Evolutionary conservation across 2,329 filamentous ascomycete species (phyloP), one percentile per base, ranked within the genome.

Genomic region (Aspergillus pseudotamarii): DNA sequence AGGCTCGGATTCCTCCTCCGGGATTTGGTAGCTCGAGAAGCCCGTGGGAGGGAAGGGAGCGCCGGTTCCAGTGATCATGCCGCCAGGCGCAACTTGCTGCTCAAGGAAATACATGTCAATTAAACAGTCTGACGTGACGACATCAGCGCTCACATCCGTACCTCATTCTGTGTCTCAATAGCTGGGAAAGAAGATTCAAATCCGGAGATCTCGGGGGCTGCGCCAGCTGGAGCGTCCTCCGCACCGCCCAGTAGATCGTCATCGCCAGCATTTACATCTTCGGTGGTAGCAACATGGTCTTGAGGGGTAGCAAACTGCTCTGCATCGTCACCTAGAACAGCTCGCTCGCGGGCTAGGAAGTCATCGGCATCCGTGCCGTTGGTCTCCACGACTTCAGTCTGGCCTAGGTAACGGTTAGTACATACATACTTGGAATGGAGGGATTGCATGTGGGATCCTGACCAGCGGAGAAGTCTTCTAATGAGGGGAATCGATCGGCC

Each of bases 181-280:
- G 93, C 92, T 34, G 95, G 95, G 79, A 97, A 99, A 66, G 93
- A 93, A 77, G 88, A 92, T 81, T 97, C 92, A 72, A 98, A 98
- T 66, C 85, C 85, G 51, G 81, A 80, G 68, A 88, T 82, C 63
- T 84, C 79, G 32, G 75, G 69, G 19, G 63, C 69, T 61, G 63
- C 63, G 46, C 66, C 69, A 59, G 66, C 58, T 30, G 64, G 63
- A 43, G 60, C 59, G 41, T 60, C 64, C 30, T 71, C 85, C 67
- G 84, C 89, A 56, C 87, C 89, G 56, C 88, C 88, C 58, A 94
- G 85, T 63, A 96, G 83, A 73, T 95, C 38, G 19, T 41, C 91
- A 67, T 90, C 88, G 59, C 82, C 85, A 68, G 87, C 83, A 71
- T 90, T 88, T 68, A 85, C 86, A 60, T 88, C 85, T 46, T 87